Evolutionary conservation across 371 early-diverging fungal species (phyloP), one percentile per base, ranked within the genome.

Genomic region (Mucor irregularis): DNA sequence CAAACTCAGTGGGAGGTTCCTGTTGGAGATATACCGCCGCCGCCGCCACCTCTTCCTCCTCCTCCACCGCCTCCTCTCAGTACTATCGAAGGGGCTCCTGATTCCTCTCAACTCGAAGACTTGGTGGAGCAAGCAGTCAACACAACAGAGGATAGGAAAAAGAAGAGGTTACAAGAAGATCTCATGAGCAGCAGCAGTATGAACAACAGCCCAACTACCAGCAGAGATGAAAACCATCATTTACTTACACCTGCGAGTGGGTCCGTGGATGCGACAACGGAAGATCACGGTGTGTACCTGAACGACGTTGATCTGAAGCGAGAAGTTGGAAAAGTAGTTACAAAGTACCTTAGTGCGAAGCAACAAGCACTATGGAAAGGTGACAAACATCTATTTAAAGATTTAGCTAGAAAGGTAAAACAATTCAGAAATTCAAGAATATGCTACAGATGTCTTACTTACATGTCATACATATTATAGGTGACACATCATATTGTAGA

Each of bases 401-500:
- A 79, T 34, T 47, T 79, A 19, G 80, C 80, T 4, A 62, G 80
- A 44, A 79, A 72, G 56, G 78, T 77, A 62, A 48, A 13, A 14
- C 11, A 14, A n/a, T 44, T 21, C 37, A n/a, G 14, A 16, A 8
- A n/a, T 17, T 17, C 10, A 14, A 25, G 5, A 8, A 19, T 4
- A 19, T 49, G 9, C 17, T n/a, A n/a, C n/a, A n/a, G n/a, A n/a
- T n/a, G n/a, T 34, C 8, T 35, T n/a, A 44, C 24, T 26, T 25
- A 10, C 24, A 34, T 29, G 21, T 14, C 13, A 34, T 38, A 21
- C 16, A 35, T 39, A 14, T 29, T 28, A 21, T 48, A 78, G 78
- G 57, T 76, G 10, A 79, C 80, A 30, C 80, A 76, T 49, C 76
- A 76, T 58, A 68, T 79, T 54, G 74, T 76, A 11, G 71, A 79